phyloP scores from a whole-genome alignment of 1,139 yeast species.

The Hanseniaspora gamundiae region DNA sequence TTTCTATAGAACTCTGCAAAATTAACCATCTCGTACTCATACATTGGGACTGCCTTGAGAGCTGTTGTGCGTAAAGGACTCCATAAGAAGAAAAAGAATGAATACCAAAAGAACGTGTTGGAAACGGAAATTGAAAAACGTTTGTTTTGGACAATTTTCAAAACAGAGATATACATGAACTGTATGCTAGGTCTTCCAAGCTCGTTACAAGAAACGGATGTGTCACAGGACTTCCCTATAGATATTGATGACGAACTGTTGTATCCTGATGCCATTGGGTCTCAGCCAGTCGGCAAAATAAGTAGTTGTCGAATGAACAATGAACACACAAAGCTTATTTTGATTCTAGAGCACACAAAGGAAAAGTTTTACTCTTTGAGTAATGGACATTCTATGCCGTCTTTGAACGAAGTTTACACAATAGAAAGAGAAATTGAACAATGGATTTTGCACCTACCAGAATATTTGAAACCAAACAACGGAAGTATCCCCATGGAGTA shows the following conservation, averaged over 20 bases:
- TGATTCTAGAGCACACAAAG: slow-evolving; percentile 41
- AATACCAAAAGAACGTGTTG: slow-evolving; percentile 41
- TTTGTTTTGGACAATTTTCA: slow-evolving; percentile 77
- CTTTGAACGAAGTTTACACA: slow-evolving; percentile 26
- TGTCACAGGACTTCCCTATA: slow-evolving; percentile 71
- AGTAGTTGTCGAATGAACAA: slow-evolving; percentile 70
- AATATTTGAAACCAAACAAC: slow-evolving; percentile 17
- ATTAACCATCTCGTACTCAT: slow-evolving; percentile 76
- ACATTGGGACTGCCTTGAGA: slow-evolving; percentile 76
- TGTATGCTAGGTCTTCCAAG: slow-evolving; percentile 74
- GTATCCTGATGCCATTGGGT: slow-evolving; percentile 34
- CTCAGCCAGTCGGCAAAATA: slow-evolving; percentile 30
- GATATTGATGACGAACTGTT: slow-evolving; percentile 81
- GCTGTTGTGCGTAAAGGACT: slow-evolving; percentile 76
- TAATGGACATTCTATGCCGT: slow-evolving; percentile 18
- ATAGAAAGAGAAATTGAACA: slow-evolving; percentile 53
- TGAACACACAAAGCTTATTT: slow-evolving; percentile 65
- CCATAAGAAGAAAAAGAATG: slow-evolving; percentile 37
- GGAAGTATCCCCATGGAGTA: slow-evolving; percentile 37
- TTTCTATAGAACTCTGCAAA: slow-evolving; percentile 84
- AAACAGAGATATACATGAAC: slow-evolving; percentile 81
- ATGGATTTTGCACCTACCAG: slow-evolving; percentile 50
- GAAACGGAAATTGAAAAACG: slow-evolving; percentile 76
- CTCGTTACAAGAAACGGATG: slow-evolving; percentile 49
- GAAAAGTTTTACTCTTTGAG: slow-evolving; percentile 30